Evolutionary conservation across 2,329 filamentous ascomycete species (phyloP).

Genomic region (Alternaria burnsii): DNA sequence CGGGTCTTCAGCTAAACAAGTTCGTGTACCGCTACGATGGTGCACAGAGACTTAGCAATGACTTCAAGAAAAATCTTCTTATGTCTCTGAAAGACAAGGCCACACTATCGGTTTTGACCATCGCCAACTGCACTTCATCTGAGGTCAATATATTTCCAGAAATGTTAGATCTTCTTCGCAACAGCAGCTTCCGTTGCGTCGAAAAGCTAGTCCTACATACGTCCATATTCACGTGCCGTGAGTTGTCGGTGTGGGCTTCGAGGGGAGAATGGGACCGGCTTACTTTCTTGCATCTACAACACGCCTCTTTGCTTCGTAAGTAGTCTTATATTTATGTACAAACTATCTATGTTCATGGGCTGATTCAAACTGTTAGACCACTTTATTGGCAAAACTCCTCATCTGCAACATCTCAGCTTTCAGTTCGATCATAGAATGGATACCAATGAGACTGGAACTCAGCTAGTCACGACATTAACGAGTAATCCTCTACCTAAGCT

Average conservation of each 20-base stretch:
- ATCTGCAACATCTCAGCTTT: background rate
- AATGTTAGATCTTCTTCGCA: background rate
- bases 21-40: constrained; percentile 1
- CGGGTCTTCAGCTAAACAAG: background rate
- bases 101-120: background rate
- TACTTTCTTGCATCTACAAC: background rate
- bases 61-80: background rate
- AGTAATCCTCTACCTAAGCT: background rate
- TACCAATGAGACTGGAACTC: background rate
- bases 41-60: background rate
- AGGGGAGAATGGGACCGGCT: constrained; percentile 7
- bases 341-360: background rate
- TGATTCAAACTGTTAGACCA: background rate
- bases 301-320: background rate
- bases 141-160: constrained; percentile 2
- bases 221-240: constrained; percentile 7
- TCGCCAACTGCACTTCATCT: background rate
- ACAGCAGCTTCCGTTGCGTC: background rate
- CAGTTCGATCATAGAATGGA: background rate
- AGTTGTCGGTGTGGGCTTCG: constrained; percentile 11
- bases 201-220: background rate
- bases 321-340: background rate
- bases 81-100: background rate
- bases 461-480: background rate
- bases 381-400: background rate